Percentiles rank a stretch among this genome's conserved stretches.
phyloP scores from a whole-genome alignment of 169 alveolate genomes.

The Cryptosporidium canis region DNA sequence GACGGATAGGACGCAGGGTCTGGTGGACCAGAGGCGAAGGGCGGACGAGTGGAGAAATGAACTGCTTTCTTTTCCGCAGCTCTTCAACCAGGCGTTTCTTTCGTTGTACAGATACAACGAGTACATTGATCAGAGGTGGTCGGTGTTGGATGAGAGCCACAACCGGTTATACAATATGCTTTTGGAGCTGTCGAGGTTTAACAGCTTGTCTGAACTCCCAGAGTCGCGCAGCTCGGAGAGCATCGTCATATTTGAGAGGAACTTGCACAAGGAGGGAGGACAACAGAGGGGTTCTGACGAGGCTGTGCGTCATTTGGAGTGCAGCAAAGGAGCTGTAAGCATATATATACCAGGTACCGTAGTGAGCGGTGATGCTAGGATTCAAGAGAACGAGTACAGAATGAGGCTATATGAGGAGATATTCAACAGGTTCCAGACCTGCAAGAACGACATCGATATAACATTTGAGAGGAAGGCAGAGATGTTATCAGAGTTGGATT shows the following conservation, averaged over 20 bases:
- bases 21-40: neutral
- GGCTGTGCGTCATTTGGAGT: too few relatives aligned
- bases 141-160: slow-evolving; percentile 6
- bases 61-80: slow-evolving; percentile 16
- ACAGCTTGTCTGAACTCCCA: neutral
- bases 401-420: slow-evolving; percentile 9
- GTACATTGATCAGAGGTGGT: slow-evolving; percentile 65
- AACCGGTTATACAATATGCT: neutral
- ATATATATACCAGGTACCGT: slow-evolving; percentile 1
- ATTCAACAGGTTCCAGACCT: slow-evolving; percentile 12
- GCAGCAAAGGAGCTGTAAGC: neutral
- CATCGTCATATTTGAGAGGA: neutral
- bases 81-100: slow-evolving; percentile 24
- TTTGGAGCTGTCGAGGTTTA: neutral
- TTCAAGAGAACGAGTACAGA: neutral
- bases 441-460: slow-evolving; percentile 43
- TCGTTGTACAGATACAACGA: slow-evolving; percentile 36
- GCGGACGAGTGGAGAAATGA: slow-evolving; percentile 54
- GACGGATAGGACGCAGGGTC: neutral
- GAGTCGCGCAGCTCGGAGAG: neutral
- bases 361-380: neutral
- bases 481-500: neutral
- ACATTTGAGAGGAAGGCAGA: slow-evolving; percentile 41
- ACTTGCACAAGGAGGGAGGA: neutral
- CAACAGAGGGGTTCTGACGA: too few relatives aligned